Evolutionary conservation across 2,329 filamentous ascomycete genomes (phyloP).

Genomic region (Cladorrhinum sp.): DNA sequence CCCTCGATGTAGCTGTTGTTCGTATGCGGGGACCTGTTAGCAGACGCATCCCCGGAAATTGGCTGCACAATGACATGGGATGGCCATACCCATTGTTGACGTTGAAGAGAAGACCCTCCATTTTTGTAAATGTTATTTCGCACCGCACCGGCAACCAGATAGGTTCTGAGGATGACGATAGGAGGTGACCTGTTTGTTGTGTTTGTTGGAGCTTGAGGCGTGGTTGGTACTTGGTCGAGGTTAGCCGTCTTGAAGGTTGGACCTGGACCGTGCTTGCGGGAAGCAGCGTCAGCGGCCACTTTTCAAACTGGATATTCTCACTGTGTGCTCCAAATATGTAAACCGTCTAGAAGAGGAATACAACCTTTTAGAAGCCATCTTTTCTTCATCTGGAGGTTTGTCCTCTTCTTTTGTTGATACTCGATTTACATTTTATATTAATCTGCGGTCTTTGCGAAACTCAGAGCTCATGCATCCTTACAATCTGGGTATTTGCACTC

Average conservation of each 20-base stretch:
- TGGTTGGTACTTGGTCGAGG: slow-evolving; percentile 12
- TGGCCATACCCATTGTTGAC: slow-evolving; percentile 77
- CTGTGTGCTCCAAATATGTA: slow-evolving; percentile 9
- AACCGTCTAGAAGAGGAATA: no score
- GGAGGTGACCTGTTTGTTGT: neutral
- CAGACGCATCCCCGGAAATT: neutral
- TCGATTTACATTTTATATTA: no score
- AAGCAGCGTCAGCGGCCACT: slow-evolving; percentile 3
- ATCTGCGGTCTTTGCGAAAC: no score
- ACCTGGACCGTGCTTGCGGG: slow-evolving; percentile 14
- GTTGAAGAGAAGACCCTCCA: slow-evolving; percentile 95
- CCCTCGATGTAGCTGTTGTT: slow-evolving; percentile 83
- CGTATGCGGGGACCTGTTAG: slow-evolving; percentile 18
- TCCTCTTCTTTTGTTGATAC: no score
- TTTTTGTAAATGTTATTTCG: slow-evolving; percentile 38
- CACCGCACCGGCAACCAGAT: neutral
- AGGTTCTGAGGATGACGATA: slow-evolving; percentile 18
- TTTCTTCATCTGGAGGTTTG: no score
- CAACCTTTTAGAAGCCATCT: no score
- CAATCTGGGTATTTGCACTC: no score
- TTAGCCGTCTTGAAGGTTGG: slow-evolving; percentile 16
- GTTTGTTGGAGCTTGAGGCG: slow-evolving; percentile 13
- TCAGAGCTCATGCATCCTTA: no score
- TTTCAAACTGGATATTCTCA: neutral
- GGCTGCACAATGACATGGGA: neutral